Conservation (phyloP, 2,329 filamentous ascomycete genomes). For the Ophiocordyceps camponoti-saundersi region DNA sequence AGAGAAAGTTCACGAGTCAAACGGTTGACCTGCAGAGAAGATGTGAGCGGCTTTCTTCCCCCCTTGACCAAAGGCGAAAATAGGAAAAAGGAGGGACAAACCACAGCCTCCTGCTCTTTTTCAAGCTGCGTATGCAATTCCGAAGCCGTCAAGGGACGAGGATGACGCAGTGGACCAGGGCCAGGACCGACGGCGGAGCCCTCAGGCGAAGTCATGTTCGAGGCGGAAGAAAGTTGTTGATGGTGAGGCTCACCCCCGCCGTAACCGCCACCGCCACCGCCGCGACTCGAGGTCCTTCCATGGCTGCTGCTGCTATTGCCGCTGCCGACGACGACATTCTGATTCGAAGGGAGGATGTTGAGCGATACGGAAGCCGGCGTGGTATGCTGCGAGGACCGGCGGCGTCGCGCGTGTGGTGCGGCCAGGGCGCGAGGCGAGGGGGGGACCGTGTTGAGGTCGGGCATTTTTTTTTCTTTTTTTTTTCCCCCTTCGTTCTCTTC, state of each 20-base stretch:
- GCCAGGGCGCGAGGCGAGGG: slow-evolving; percentile 28
- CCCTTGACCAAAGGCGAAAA: not conserved
- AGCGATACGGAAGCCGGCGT: slow-evolving; percentile 24
- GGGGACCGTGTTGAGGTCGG: slow-evolving; percentile 39
- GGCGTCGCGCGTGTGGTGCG: slow-evolving; percentile 14
- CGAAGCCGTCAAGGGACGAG: slow-evolving; percentile 70
- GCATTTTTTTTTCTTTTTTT: slow-evolving; percentile 17
- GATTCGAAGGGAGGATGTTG: slow-evolving; percentile 41
- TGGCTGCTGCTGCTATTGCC: slow-evolving; percentile 6
- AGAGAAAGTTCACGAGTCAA: slow-evolving; percentile 73
- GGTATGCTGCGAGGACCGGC: slow-evolving; percentile 24
- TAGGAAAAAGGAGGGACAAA: slow-evolving; percentile 23
- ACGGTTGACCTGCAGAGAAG: slow-evolving; percentile 57
- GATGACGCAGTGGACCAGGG: slow-evolving; percentile 66
- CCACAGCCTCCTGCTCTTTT: slow-evolving; percentile 88
- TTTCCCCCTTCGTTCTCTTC: too few relatives aligned
- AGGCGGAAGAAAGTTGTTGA: slow-evolving; percentile 4
- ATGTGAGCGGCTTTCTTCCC: not conserved
- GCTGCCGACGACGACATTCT: slow-evolving; percentile 22
- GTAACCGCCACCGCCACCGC: slow-evolving; percentile 4
- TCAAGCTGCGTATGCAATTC: slow-evolving; percentile 83
- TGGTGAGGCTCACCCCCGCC: slow-evolving; percentile 14
- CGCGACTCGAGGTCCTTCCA: slow-evolving; percentile 3
- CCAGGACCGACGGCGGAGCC: slow-evolving; percentile 31
- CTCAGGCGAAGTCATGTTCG: slow-evolving; percentile 15